Conservation (phyloP, 1,284 basidiomycete species). For the Rhodotorula sp. region DNA sequence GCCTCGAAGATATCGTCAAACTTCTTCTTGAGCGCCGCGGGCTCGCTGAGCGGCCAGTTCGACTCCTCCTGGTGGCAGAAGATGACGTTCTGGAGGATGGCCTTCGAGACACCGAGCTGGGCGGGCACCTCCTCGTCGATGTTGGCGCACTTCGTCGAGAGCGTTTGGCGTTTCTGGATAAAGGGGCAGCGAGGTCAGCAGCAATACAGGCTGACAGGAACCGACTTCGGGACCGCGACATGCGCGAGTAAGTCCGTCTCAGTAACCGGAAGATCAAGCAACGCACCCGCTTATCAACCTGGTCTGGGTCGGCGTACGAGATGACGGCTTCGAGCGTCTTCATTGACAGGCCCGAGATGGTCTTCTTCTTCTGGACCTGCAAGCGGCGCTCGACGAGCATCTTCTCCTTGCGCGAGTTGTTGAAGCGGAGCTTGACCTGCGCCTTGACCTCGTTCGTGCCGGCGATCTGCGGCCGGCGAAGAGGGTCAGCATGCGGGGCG, state of each 20-base stretch:
- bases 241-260: no score
- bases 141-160: slow-evolving; percentile 95
- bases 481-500: neutral
- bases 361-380: slow-evolving; percentile 89
- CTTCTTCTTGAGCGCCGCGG: slow-evolving; percentile 82
- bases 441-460: slow-evolving; percentile 98
- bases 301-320: slow-evolving; percentile 67
- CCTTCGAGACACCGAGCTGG: slow-evolving; percentile 91
- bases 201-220: no score
- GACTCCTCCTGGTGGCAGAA: slow-evolving; percentile 99
- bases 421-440: slow-evolving; percentile 91
- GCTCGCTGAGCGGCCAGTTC: slow-evolving; percentile 95
- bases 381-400: slow-evolving; percentile 95
- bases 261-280: neutral
- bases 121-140: slow-evolving; percentile 93
- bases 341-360: slow-evolving; percentile 74
- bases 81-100: slow-evolving; percentile 97
- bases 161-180: slow-evolving; percentile 67
- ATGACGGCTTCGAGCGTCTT: slow-evolving; percentile 96
- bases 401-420: slow-evolving; percentile 77
- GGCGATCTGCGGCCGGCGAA: slow-evolving; percentile 65
- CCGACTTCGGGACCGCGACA: no score
- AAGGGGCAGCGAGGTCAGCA: neutral
- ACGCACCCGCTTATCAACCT: slow-evolving; percentile 71
- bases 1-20: slow-evolving; percentile 97